phyloP scores from a whole-genome alignment of 345 rosid species.

The Dipteronia dyeriana region DNA sequence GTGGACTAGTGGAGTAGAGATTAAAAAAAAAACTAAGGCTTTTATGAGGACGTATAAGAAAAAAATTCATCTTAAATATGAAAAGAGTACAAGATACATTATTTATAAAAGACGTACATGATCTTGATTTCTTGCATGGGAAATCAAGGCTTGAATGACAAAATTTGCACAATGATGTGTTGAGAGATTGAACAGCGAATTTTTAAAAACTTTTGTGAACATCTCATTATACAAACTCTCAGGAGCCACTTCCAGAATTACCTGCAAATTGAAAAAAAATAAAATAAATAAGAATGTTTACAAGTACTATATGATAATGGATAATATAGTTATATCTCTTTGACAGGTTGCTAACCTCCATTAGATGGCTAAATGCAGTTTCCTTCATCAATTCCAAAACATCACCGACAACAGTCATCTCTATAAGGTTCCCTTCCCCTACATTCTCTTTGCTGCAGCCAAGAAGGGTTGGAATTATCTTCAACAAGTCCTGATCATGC shows the following conservation, averaged over 20 bases:
- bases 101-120: conserved; percentile 54
- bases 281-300: neutral
- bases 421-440: conserved; percentile 46
- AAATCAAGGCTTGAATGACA: conserved; percentile 79
- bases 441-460: conserved; percentile 49
- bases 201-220: conserved; percentile 66
- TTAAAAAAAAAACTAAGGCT: neutral
- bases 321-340: neutral
- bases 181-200: conserved; percentile 69
- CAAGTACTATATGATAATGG: too few relatives aligned
- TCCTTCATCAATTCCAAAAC: conserved; percentile 62
- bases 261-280: conserved; percentile 47
- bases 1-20: too few relatives aligned
- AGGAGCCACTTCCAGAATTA: conserved; percentile 86
- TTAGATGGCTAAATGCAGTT: conserved; percentile 81
- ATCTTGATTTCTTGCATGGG: conserved; percentile 63
- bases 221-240: conserved; percentile 70
- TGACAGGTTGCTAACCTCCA: conserved; percentile 64
- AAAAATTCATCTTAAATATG: too few relatives aligned
- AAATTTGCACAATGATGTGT: conserved; percentile 91
- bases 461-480: conserved; percentile 63
- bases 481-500: conserved; percentile 62
- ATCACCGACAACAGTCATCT: conserved; percentile 33
- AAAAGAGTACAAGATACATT: neutral
- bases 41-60: neutral